Percentiles rank a stretch among this genome's conserved stretches.
Evolutionary conservation across 2,329 filamentous ascomycete genomes (phyloP).

Genomic region (Aspergillus ruber): DNA sequence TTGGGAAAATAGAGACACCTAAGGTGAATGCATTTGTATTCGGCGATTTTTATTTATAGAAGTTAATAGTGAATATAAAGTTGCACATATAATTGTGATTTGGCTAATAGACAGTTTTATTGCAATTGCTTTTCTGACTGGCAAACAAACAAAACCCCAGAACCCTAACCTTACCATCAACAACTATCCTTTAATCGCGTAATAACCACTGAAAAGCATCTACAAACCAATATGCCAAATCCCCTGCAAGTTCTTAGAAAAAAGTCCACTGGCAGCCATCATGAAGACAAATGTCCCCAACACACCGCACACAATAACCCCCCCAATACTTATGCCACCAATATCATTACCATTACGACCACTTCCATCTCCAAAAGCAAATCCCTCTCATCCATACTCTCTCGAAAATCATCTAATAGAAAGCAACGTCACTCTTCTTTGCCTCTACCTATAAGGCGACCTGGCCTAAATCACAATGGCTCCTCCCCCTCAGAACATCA

Average conservation of each 20-base stretch:
- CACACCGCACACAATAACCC: neutral
- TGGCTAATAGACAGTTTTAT: neutral
- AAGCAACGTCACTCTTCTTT: neutral
- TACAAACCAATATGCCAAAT: no score
- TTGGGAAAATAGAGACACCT: neutral
- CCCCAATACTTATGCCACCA: neutral
- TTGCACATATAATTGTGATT: neutral
- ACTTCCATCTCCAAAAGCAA: neutral
- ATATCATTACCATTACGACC: neutral
- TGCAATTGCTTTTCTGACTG: neutral
- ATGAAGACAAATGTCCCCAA: neutral
- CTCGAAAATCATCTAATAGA: neutral
- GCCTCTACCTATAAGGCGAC: neutral
- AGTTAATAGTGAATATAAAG: neutral
- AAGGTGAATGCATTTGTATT: no score
- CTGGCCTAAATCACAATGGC: neutral
- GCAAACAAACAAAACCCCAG: neutral
- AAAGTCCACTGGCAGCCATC: constrained; percentile 8
- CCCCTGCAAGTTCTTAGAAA: constrained; percentile 15
- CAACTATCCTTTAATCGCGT: neutral
- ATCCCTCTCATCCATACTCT: neutral
- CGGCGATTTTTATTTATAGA: neutral
- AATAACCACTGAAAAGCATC: no score
- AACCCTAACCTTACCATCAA: neutral
- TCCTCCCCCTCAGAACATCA: neutral